A percentile compares a stretch with the other conserved stretches of the same genome.
Conservation (phyloP, 164 flowering plant species). For the Vitis rotundifolia region DNA sequence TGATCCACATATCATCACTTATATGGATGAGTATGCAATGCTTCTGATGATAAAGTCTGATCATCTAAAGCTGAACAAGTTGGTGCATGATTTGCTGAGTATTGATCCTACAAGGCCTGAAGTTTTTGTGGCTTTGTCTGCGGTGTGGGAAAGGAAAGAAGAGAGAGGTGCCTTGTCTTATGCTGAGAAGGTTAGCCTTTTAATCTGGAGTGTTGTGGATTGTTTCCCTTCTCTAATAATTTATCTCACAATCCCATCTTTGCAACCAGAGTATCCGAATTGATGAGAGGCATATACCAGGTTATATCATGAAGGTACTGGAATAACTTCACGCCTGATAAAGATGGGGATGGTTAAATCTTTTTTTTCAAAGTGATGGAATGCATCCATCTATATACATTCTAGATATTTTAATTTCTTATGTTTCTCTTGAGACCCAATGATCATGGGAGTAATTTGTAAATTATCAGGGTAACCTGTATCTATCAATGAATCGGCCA, state of each 20-base stretch:
- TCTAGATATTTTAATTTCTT: background rate
- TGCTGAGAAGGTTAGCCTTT: conserved; percentile 77
- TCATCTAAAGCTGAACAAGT: conserved; percentile 69
- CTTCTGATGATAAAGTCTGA: conserved; percentile 86
- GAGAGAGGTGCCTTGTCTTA: conserved; percentile 74
- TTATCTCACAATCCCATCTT: conserved; percentile 14
- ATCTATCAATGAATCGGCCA: conserved; percentile 68
- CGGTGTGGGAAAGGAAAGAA: conserved; percentile 92
- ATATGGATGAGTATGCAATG: conserved; percentile 99
- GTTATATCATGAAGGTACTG: conserved; percentile 88
- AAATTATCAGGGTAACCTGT: conserved; percentile 72
- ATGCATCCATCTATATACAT: background rate
- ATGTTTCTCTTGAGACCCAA: background rate
- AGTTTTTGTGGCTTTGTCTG: conserved; percentile 86
- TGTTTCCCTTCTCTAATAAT: conserved; percentile 4
- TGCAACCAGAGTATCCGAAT: conserved; percentile 73
- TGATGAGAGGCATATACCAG: conserved; percentile 87
- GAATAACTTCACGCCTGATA: background rate
- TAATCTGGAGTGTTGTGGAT: background rate
- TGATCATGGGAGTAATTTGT: conserved; percentile 10
- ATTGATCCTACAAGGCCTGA: conserved; percentile 86
- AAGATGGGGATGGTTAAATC: background rate
- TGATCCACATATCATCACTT: conserved; percentile 81
- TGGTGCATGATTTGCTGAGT: conserved; percentile 81
- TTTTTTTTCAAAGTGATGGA: no score